Evolutionary conservation across 2,329 filamentous ascomycete genomes (phyloP).

Genomic region (Hyphodiscus sp.): DNA sequence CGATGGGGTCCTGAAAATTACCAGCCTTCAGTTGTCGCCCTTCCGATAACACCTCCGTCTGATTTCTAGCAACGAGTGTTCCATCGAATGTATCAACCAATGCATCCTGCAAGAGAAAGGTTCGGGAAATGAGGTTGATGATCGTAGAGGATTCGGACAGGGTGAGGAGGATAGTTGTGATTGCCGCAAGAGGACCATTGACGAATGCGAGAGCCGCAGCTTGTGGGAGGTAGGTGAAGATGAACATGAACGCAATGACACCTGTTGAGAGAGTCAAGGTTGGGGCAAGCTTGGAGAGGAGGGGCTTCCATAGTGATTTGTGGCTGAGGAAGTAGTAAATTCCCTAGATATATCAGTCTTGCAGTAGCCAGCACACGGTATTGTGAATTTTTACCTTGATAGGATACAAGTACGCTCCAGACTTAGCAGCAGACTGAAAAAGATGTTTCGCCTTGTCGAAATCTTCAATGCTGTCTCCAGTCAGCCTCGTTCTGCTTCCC

Average conservation of each 20-base stretch:
- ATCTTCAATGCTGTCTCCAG: conserved; percentile 54
- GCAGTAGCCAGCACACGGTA: not conserved
- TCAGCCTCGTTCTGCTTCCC: conserved; percentile 10
- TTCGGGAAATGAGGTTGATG: conserved; percentile 52
- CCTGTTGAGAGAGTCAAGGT: conserved; percentile 65
- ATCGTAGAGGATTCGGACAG: conserved; percentile 55
- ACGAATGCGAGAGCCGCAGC: conserved; percentile 76
- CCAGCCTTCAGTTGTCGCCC: conserved; percentile 66
- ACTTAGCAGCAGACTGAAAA: conserved; percentile 63
- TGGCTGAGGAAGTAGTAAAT: conserved; percentile 54
- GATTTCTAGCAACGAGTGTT: conserved; percentile 47
- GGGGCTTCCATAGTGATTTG: conserved; percentile 51
- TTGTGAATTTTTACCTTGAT: conserved; percentile 47
- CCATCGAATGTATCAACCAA: conserved; percentile 88
- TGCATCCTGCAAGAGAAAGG: conserved; percentile 73
- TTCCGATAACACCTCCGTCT: conserved; percentile 58
- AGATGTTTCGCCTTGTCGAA: conserved; percentile 58
- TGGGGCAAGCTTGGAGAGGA: conserved; percentile 47
- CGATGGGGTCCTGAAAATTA: conserved; percentile 44
- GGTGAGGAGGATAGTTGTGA: conserved; percentile 64
- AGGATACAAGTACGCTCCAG: conserved; percentile 79
- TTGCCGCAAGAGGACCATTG: conserved; percentile 73
- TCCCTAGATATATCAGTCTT: conserved; percentile 36
- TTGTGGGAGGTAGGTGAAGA: conserved; percentile 81
- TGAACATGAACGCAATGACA: conserved; percentile 76